Evolutionary conservation across 2,329 filamentous ascomycete genomes (phyloP).

Genomic region (Calonectria pauciramosa): DNA sequence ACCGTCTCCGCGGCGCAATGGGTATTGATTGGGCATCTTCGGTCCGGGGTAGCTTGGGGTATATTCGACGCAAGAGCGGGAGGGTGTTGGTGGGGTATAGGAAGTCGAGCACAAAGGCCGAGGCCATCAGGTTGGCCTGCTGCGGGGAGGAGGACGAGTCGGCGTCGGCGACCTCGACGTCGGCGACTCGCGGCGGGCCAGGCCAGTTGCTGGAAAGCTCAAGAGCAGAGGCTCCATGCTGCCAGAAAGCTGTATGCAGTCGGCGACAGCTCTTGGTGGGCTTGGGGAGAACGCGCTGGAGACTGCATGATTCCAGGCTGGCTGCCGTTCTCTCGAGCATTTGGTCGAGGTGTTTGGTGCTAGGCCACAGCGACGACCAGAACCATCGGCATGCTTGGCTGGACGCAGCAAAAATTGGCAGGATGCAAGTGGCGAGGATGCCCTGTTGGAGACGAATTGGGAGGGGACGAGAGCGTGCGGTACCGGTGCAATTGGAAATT

Average conservation of each 20-base stretch:
- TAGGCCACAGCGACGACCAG: slow-evolving; percentile 29
- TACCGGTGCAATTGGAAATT: neutral
- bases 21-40: slow-evolving; percentile 34
- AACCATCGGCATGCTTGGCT: slow-evolving; percentile 42
- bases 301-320: slow-evolving; percentile 67
- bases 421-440: slow-evolving; percentile 2
- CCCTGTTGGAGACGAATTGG: slow-evolving; percentile 26
- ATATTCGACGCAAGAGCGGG: slow-evolving; percentile 57
- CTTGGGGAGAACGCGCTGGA: slow-evolving; percentile 65
- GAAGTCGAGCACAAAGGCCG: slow-evolving; percentile 68
- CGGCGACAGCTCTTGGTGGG: slow-evolving; percentile 57
- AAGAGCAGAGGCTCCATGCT: slow-evolving; percentile 65
- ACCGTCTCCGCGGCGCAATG: slow-evolving; percentile 39
- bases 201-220: slow-evolving; percentile 62
- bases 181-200: slow-evolving; percentile 46
- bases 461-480: neutral
- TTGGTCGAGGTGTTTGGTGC: slow-evolving; percentile 43
- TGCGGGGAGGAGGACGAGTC: slow-evolving; percentile 43
- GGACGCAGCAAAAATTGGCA: slow-evolving; percentile 14
- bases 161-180: slow-evolving; percentile 36
- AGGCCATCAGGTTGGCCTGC: slow-evolving; percentile 55
- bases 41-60: slow-evolving; percentile 45
- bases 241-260: slow-evolving; percentile 67
- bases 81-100: slow-evolving; percentile 64
- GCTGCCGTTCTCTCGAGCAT: slow-evolving; percentile 72